These are phyloP conservation scores for Fusarium brachygibbosum DNA, from an alignment of 2,329 filamentous ascomycete species.

Conservation along the genomic window DNA sequence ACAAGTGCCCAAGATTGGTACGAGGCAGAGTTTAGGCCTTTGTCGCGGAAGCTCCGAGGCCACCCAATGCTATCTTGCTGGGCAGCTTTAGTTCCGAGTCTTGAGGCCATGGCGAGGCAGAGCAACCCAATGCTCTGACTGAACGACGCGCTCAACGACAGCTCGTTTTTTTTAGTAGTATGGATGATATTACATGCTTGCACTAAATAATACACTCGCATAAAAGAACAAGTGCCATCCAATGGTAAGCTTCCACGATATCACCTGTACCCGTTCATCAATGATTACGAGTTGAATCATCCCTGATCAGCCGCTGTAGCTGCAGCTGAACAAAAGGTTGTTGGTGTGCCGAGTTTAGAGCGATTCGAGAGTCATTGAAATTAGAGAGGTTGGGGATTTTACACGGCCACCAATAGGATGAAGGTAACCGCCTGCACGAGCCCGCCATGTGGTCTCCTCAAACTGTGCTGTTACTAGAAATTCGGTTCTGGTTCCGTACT, in stretches of 20 bases:
- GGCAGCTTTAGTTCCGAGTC: constrained; percentile 22
- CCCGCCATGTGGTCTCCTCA: constrained; percentile 37
- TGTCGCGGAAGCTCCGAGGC: constrained; percentile 35
- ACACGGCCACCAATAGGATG: constrained; percentile 42
- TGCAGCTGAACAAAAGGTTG: constrained; percentile 43
- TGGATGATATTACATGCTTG: constrained; percentile 35
- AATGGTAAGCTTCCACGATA: constrained; percentile 54
- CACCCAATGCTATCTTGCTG: constrained; percentile 13
- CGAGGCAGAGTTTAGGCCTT: constrained; percentile 25
- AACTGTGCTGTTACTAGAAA: constrained; percentile 12
- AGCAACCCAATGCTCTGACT: constrained; percentile 30
- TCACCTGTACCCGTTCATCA: constrained; percentile 41
- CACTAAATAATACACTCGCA: constrained; percentile 50
- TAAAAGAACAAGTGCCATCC: constrained; percentile 39
- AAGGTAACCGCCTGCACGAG: constrained; percentile 16
- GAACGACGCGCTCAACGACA: constrained; percentile 19
- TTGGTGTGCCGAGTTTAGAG: constrained; percentile 29
- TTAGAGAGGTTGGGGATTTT: constrained; percentile 44
- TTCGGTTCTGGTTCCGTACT: constrained; percentile 1
- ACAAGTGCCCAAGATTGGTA: constrained; percentile 20
- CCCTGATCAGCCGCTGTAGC: constrained; percentile 41
- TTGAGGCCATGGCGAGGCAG: constrained; percentile 38
- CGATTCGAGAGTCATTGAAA: constrained; percentile 29
- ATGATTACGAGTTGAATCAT: constrained; percentile 46
- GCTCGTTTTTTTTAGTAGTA: constrained; percentile 30